Evolutionary conservation across 106 monocot genomes (phyloP).

Genomic region (Gastrodia elata): DNA sequence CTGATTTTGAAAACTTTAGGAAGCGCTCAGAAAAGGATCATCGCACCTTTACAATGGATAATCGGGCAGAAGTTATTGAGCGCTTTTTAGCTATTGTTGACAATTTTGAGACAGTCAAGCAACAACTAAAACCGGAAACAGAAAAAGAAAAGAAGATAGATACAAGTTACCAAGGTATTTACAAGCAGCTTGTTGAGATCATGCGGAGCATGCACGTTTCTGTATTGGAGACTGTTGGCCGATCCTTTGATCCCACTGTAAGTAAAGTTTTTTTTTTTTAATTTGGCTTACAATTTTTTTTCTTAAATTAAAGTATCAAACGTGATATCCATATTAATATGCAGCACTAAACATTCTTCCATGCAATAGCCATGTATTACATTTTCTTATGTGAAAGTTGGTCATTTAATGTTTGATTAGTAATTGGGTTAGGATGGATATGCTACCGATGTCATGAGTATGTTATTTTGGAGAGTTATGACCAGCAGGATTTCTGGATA

Average conservation of each 20-base stretch:
- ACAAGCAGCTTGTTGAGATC: slow-evolving; percentile 92
- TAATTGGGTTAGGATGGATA: too few relatives aligned
- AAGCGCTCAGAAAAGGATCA: slow-evolving; percentile 72
- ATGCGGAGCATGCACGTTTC: slow-evolving; percentile 70
- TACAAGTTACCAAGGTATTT: slow-evolving; percentile 89
- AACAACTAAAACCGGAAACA: slow-evolving; percentile 62
- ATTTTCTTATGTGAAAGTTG: not conserved
- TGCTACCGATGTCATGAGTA: too few relatives aligned
- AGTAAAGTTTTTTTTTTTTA: slow-evolving; percentile 13
- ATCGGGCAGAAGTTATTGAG: slow-evolving; percentile 60
- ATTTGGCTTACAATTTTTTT: not conserved
- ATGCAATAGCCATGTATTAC: not conserved
- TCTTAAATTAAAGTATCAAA: not conserved
- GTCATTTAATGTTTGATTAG: not conserved
- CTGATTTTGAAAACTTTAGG: slow-evolving; percentile 90
- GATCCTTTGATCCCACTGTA: slow-evolving; percentile 91
- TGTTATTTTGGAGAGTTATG: too few relatives aligned
- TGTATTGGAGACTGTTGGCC: slow-evolving; percentile 74
- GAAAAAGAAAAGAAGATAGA: slow-evolving; percentile 76
- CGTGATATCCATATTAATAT: not conserved
- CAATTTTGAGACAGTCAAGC: slow-evolving; percentile 74
- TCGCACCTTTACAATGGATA: slow-evolving; percentile 43
- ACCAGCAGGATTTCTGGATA: too few relatives aligned
- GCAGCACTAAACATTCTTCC: not conserved
- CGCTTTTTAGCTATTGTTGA: slow-evolving; percentile 77